These are phyloP conservation scores for Abrus pulchellus DNA, from an alignment of 306 rosid genomes.

Conservation along the genomic window DNA sequence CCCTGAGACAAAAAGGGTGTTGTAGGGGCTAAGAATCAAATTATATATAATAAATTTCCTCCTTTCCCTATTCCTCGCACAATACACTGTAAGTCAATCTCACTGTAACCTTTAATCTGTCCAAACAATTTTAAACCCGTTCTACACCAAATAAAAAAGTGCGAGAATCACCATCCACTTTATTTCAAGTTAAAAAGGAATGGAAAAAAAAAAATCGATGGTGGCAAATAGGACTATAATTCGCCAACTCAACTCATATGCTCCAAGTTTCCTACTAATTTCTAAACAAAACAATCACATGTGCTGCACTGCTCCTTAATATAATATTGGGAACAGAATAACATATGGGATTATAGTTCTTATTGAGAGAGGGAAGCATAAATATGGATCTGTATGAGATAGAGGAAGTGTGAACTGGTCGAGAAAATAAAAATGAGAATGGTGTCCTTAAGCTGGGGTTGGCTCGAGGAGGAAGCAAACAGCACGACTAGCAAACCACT, in stretches of 20 bases:
- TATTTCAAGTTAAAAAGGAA: conserved; percentile 21
- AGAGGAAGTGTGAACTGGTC: conserved; percentile 55
- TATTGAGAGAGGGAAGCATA: conserved; percentile 38
- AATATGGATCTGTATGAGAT: conserved; percentile 1
- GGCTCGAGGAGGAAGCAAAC: conserved; percentile 73
- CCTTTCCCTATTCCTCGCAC: neutral
- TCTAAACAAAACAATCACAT: conserved; percentile 35
- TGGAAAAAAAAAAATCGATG: neutral
- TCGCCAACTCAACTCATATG: conserved; percentile 1
- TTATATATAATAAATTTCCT: neutral
- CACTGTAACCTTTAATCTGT: conserved; percentile 15
- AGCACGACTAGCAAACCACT: conserved; percentile 48
- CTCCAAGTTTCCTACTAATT: conserved; percentile 49
- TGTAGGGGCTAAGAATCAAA: neutral
- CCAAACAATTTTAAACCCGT: neutral
- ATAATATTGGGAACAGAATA: conserved; percentile 32
- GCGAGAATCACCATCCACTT: neutral
- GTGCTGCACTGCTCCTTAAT: conserved; percentile 42
- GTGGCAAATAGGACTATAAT: conserved; percentile 21
- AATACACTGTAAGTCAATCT: neutral
- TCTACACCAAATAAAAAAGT: conserved; percentile 29
- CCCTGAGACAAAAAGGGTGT: neutral
- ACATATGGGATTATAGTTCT: conserved; percentile 34
- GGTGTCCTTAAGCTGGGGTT: conserved; percentile 54
- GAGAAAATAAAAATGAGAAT: conserved; percentile 46